Evolutionary conservation across 192 early-diverging fungal species (phyloP), one percentile per base, ranked within the genome.

Genomic region (Paraglomus brasilianum): DNA sequence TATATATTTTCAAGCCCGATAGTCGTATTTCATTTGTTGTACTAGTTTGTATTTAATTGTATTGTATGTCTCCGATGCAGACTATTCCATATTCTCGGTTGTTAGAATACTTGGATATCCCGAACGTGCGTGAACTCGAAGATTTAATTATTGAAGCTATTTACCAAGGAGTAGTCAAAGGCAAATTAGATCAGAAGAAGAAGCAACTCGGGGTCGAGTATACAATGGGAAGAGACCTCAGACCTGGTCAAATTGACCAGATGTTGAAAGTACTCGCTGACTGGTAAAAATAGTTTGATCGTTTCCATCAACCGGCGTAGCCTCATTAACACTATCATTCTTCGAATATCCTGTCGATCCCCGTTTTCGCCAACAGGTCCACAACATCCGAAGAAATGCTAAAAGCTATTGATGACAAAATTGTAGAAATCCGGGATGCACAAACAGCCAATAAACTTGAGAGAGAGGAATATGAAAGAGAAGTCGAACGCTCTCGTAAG

Each of bases 141-240:
- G 93, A 95, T 74, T 75, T 95, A 58, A 90, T 95, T 70, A 95
- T 95, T 66, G 90, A 92, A 55, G 86, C 91, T 30, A 87, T 95
- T 40, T 93, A 95, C 61, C 88, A 90, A 63, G 86, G 85, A 53
- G 76, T 95, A 7, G 74, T 95, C 52, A 81, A 77, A 41, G 93
- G 91, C 36, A 93, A 90, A 78, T 77, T 95, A 44, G 93, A 95
- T 73, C 93, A 95, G 68, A 88, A 89, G 56, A 72, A 82, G 64
- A 82, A 88, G 53, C 85, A 82, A 51, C 59, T 95, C 43, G 87
- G 90, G 62, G 83, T 95, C 1, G 86, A 91, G 70, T 87, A 84
- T 41, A 82, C 92, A n/a, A 93, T 95, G 86, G 91, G 93, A 4
- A 69, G 93, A 40, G 93, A 95, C 77, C 72, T 93, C 19, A 75